These are phyloP conservation scores for Lactifluus piperatus DNA, from an alignment of 768 basidiomycete genomes.

Conservation along the genomic window DNA sequence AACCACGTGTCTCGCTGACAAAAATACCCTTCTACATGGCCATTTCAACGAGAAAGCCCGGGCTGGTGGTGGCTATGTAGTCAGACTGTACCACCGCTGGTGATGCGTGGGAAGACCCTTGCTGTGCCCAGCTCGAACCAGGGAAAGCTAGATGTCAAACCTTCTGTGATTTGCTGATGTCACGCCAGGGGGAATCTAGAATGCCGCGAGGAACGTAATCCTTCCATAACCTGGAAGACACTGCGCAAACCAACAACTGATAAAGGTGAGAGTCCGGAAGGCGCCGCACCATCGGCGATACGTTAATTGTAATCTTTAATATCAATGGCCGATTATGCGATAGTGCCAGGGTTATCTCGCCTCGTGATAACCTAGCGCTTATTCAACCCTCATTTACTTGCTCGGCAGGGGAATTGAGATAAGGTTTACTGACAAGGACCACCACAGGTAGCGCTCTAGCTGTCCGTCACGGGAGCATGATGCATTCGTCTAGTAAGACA, in stretches of 20 bases:
- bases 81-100: background rate
- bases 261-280: background rate
- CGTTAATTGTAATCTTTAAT: background rate
- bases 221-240: background rate
- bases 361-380: background rate
- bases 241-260: background rate
- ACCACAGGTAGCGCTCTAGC: background rate
- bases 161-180: background rate
- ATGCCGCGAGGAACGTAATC: background rate
- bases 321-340: background rate
- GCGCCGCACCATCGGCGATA: background rate
- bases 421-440: background rate
- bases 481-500: too few species aligned
- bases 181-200: background rate
- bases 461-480: background rate
- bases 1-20: background rate
- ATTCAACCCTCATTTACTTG: background rate
- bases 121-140: too few species aligned
- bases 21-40: background rate
- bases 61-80: background rate
- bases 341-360: background rate
- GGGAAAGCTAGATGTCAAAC: background rate
- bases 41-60: background rate
- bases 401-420: background rate
- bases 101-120: background rate